phyloP scores from a whole-genome alignment of 305 asterid species.

The Rubia tinctorum region DNA sequence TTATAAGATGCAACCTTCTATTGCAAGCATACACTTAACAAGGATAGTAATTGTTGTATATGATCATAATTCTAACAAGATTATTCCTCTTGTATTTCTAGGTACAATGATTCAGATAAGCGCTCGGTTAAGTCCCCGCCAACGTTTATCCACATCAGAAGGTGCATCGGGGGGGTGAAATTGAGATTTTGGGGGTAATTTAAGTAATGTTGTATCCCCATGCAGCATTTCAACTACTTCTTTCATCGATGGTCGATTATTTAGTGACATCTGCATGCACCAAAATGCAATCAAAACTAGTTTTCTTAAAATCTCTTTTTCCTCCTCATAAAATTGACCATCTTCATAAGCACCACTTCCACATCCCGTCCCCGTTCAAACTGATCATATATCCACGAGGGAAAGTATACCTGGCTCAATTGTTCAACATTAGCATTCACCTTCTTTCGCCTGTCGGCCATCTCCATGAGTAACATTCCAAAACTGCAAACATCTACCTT shows the following conservation, averaged over 20 bases:
- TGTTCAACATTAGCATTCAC: neutral
- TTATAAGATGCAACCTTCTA: too few relatives aligned
- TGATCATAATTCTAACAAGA: neutral
- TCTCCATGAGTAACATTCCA: neutral
- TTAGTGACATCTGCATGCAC: neutral
- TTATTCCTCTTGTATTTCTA: neutral
- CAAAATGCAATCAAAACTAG: neutral
- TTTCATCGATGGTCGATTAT: neutral
- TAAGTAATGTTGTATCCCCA: neutral
- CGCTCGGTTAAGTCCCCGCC: neutral
- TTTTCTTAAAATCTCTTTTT: neutral
- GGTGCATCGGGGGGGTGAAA: neutral
- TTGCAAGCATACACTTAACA: too few relatives aligned
- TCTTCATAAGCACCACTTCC: too few relatives aligned
- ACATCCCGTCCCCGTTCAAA: neutral
- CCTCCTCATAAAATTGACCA: neutral
- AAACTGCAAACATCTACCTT: neutral
- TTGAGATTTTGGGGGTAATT: neutral
- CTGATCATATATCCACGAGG: neutral
- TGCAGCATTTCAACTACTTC: neutral
- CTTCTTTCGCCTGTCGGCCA: neutral
- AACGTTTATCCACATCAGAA: neutral
- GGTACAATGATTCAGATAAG: neutral
- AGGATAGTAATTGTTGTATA: too few relatives aligned
- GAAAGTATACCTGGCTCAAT: neutral